phyloP scores from a whole-genome alignment of 1,284 basidiomycete genomes.

The Ustilago sp. region DNA sequence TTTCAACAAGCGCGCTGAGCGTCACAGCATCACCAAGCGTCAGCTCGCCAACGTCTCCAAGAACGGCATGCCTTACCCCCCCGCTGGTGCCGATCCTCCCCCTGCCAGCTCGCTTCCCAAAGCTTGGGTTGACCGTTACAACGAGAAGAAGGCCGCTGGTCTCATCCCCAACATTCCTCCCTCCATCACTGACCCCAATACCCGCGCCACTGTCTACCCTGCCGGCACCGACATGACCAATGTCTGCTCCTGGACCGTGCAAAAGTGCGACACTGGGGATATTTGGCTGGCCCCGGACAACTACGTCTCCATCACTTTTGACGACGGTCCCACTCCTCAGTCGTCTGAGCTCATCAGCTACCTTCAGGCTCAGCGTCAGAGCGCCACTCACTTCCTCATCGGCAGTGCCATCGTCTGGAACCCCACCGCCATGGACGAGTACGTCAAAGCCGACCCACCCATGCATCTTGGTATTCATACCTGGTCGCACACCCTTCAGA shows the following conservation, averaged over 20 bases:
- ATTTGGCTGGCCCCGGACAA: constrained; percentile 60
- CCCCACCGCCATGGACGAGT: constrained; percentile 73
- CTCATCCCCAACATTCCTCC: constrained; percentile 79
- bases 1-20: constrained; percentile 41
- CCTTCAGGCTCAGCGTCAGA: constrained; percentile 74
- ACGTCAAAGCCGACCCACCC: constrained; percentile 72
- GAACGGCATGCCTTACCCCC: constrained; percentile 59
- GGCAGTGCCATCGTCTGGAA: constrained; percentile 78
- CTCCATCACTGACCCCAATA: constrained; percentile 69
- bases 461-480: constrained; percentile 76
- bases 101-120: constrained; percentile 51
- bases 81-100: constrained; percentile 50
- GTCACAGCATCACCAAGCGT: constrained; percentile 46
- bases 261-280: constrained; percentile 61
- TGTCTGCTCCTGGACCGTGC: constrained; percentile 60
- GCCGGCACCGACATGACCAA: constrained; percentile 52
- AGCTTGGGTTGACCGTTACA: constrained; percentile 78
- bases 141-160: constrained; percentile 75
- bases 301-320: constrained; percentile 69
- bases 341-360: constrained; percentile 74
- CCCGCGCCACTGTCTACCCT: constrained; percentile 54
- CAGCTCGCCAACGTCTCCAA: constrained; percentile 49
- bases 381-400: constrained; percentile 84
- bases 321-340: constrained; percentile 78
- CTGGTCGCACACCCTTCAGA: constrained; percentile 74